A percentile compares a stretch with the other conserved stretches of the same genome.
These are phyloP conservation scores for Podila minutissima DNA, from an alignment of 192 early-diverging fungal species.

Conservation along the genomic window DNA sequence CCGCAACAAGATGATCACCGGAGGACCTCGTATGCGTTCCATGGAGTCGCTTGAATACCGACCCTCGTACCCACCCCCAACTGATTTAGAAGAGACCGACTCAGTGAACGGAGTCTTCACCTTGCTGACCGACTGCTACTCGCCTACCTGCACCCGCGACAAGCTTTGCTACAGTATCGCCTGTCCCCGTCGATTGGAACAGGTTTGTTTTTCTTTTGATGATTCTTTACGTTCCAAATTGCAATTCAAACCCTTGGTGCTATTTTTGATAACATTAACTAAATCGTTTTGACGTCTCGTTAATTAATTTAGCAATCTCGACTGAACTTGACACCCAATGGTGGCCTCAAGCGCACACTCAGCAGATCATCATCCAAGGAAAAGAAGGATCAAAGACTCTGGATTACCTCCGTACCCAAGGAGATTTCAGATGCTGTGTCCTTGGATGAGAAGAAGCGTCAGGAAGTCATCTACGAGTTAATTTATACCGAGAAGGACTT, in stretches of 20 bases:
- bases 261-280: not conserved
- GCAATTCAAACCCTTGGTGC: not conserved
- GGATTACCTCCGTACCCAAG: constrained; percentile 85
- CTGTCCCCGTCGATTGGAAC: constrained; percentile 84
- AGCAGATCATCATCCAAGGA: constrained; percentile 55
- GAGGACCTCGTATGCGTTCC: constrained; percentile 40
- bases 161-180: constrained; percentile 89
- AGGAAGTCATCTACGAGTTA: constrained; percentile 94
- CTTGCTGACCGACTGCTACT: constrained; percentile 92
- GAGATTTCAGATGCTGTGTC: constrained; percentile 76
- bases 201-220: constrained; percentile 49
- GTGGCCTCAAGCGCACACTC: constrained; percentile 42
- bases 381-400: constrained; percentile 77
- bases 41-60: constrained; percentile 30
- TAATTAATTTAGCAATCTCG: constrained; percentile 32
- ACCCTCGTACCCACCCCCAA: constrained; percentile 15
- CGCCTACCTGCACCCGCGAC: constrained; percentile 85
- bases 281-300: not conserved
- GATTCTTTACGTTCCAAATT: not conserved
- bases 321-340: constrained; percentile 49
- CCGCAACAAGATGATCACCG: constrained; percentile 55
- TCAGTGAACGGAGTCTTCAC: constrained; percentile 90
- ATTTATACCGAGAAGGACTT: constrained; percentile 93
- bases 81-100: constrained; percentile 44
- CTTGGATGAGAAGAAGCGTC: constrained; percentile 83